Conservation (phyloP, 768 basidiomycete species). For the Tricholoma flavovirens region DNA sequence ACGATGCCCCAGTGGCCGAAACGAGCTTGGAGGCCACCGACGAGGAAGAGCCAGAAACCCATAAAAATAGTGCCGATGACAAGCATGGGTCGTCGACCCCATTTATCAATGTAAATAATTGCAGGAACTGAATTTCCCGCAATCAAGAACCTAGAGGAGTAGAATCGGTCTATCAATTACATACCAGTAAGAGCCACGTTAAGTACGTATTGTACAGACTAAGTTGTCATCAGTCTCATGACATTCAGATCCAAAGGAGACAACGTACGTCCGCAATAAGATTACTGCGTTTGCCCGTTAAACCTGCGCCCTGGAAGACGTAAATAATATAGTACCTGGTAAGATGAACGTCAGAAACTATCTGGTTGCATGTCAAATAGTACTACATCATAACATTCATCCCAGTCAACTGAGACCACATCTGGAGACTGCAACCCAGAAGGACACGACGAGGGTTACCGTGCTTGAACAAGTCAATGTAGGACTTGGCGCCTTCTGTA, state of each 20-base stretch:
- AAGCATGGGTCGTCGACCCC: conserved; percentile 76
- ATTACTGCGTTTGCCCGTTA: conserved; percentile 69
- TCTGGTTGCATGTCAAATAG: neutral
- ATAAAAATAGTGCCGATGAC: conserved; percentile 59
- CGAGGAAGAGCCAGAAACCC: conserved; percentile 74
- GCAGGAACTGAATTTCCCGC: conserved; percentile 33
- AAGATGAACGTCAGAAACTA: neutral
- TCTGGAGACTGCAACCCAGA: conserved; percentile 66
- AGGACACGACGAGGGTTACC: conserved; percentile 66
- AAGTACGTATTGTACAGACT: conserved; percentile 63
- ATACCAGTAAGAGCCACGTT: conserved; percentile 37
- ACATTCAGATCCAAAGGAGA: neutral
- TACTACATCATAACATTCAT: conserved; percentile 84
- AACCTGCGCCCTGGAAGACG: conserved; percentile 72
- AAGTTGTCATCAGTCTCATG: conserved; percentile 6
- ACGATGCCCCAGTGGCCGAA: conserved; percentile 60
- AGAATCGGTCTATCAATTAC: conserved; percentile 37
- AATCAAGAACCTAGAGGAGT: conserved; percentile 10
- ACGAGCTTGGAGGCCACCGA: conserved; percentile 66
- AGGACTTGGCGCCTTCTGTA: conserved; percentile 66
- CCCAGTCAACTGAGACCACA: conserved; percentile 73
- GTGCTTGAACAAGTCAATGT: conserved; percentile 57
- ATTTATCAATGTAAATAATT: conserved; percentile 65
- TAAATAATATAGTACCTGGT: conserved; percentile 58
- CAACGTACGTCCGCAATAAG: conserved; percentile 54